A percentile compares a stretch with the other conserved stretches of the same genome.
Conservation (phyloP, 371 early-diverging fungal species). For the Apophysomyces ossiformis region DNA sequence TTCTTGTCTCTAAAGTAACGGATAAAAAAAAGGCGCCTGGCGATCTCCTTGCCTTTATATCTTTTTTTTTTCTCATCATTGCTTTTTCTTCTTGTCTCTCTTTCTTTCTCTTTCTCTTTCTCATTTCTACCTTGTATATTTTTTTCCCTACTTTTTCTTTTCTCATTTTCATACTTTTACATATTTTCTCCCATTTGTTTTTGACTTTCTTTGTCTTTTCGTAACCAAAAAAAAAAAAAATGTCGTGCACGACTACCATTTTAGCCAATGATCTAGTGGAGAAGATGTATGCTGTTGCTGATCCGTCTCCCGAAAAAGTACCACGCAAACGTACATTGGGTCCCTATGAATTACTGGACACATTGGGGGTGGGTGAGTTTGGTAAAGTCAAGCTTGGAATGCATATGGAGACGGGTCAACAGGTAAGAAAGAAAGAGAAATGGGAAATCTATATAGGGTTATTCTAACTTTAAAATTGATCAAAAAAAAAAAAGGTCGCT, state of each 20-base stretch:
- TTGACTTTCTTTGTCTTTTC: not conserved
- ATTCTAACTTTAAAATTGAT: not conserved
- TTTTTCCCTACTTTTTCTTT: not conserved
- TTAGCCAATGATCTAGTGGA: not conserved
- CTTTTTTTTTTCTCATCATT: conserved; percentile 9
- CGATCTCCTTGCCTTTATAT: conserved; percentile 11
- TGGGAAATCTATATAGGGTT: too few species aligned
- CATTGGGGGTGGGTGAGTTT: conserved; percentile 96
- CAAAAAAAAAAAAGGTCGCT: conserved; percentile 55
- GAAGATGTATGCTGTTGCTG: conserved; percentile 4
- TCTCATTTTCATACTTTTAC: not conserved
- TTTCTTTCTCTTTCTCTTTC: not conserved
- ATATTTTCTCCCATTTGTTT: not conserved
- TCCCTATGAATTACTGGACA: conserved; percentile 87
- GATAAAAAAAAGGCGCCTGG: conserved; percentile 8
- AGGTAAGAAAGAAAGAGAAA: conserved; percentile 59
- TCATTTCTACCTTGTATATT: not conserved
- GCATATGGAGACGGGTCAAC: conserved; percentile 83
- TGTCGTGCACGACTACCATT: not conserved
- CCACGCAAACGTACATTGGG: conserved; percentile 62
- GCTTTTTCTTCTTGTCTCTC: not conserved
- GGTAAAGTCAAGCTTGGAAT: conserved; percentile 95
- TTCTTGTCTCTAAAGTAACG: conserved; percentile 1
- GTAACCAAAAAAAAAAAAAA: too few species aligned
- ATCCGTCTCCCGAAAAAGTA: not conserved